Evolutionary conservation across 106 monocot genomes (phyloP), one percentile per base, ranked within the genome.

Genomic region (Acanthochlamys bracteata): DNA sequence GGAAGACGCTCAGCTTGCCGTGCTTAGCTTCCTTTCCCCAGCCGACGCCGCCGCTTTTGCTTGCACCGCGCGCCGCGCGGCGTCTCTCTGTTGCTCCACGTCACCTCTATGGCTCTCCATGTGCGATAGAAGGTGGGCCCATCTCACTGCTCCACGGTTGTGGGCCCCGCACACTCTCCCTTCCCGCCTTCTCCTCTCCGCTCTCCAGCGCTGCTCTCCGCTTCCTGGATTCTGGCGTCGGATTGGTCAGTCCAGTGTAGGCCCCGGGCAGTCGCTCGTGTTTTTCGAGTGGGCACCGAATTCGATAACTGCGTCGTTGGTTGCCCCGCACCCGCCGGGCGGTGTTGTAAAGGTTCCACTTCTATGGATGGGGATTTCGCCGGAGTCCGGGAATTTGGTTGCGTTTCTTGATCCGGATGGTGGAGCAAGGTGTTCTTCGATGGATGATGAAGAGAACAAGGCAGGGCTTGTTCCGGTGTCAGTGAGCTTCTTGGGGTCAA

Each of bases 151-250:
- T 24, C 53, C 70, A 16, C 75, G 10, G 24, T 51, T 65, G 41
- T 53, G 66, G 47, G 55, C 69, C 54, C 55, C 45, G 41, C 24
- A 33, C 58, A 17, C 47, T 22, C 21, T 27, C 61, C 71, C 24
- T 26, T 67, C 63, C 61, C 22, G 9, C 13, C 60, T 23, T 21
- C 57, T 80, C 59, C 80, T 73, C 76, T 14, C 21, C 20, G 25
- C 70, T 26, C 71, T 84, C 22, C 65, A 73, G 33, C 67, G 69
- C 20, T 80, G 79, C 73, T 79, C 79, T 17, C 13, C 17, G 14
- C 86, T 86, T 55, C 67, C 86, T 57, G 91, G 91, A 0, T 92
- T 86, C 81, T 86, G 91, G 91, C 80, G 91, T 64, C 80, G 75
- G 39, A 72, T 86, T 55, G 83, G 81, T n/a, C 71, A 41, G 4